Evolutionary conservation across 768 basidiomycete genomes (phyloP).

Genomic region (Saitozyma sp.): DNA sequence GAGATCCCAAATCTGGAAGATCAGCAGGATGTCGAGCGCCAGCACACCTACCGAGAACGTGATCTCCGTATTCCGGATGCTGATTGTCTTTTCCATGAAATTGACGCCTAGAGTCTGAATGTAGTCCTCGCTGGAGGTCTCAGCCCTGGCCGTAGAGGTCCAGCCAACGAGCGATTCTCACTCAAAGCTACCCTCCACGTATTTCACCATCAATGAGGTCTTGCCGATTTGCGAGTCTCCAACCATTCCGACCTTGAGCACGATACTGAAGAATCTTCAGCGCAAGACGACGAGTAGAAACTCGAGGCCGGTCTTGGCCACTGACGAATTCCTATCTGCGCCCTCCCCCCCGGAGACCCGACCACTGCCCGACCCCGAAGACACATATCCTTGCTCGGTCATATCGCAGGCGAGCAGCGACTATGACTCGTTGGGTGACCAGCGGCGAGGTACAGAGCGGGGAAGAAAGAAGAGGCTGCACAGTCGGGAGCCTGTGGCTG

Average conservation of each 20-base stretch:
- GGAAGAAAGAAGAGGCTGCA: too few relatives aligned
- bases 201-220: slow-evolving; percentile 99
- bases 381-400: slow-evolving; percentile 44
- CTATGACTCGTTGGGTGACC: too few relatives aligned
- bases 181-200: slow-evolving; percentile 97
- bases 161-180: slow-evolving; percentile 16
- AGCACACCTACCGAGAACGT: slow-evolving; percentile 72
- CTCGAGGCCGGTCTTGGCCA: not conserved
- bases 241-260: slow-evolving; percentile 99
- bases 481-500: too few relatives aligned
- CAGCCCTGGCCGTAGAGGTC: not conserved
- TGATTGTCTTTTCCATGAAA: slow-evolving; percentile 99
- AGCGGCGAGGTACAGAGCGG: too few relatives aligned
- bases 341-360: slow-evolving; percentile 46
- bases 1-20: slow-evolving; percentile 79
- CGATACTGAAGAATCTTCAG: slow-evolving; percentile 58
- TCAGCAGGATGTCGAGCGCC: not conserved
- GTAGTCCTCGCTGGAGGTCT: slow-evolving; percentile 71
- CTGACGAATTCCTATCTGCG: slow-evolving; percentile 39
- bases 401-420: slow-evolving; percentile 7
- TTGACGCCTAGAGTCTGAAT: slow-evolving; percentile 99
- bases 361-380: slow-evolving; percentile 46
- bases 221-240: slow-evolving; percentile 99
- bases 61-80: slow-evolving; percentile 95
- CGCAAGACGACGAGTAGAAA: not conserved